phyloP scores from a whole-genome alignment of 352 stramenopile genomes.

The Phytophthora cactorum region DNA sequence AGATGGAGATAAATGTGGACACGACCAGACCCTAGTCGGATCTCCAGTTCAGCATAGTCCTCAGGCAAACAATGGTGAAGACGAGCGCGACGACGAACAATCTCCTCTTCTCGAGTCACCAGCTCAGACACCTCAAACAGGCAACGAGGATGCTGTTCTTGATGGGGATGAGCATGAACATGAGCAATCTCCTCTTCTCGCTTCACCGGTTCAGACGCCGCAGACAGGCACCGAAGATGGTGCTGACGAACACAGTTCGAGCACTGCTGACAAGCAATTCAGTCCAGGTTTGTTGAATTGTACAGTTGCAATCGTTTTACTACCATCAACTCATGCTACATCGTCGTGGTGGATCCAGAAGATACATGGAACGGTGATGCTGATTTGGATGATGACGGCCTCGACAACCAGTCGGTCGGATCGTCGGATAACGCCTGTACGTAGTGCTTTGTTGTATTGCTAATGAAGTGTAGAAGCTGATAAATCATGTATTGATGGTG shows the following conservation, averaged over 20 bases:
- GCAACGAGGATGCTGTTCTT: neutral
- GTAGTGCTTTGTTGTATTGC: slow-evolving; percentile 2
- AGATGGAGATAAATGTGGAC: slow-evolving; percentile 9
- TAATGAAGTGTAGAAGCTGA: slow-evolving; percentile 4
- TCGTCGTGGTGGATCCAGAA: slow-evolving; percentile 3
- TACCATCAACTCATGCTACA: slow-evolving; percentile 5
- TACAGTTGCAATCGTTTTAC: slow-evolving; percentile 3
- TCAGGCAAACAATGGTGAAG: neutral
- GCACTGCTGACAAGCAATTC: slow-evolving; percentile 34
- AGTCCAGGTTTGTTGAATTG: slow-evolving; percentile 42
- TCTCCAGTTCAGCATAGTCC: slow-evolving; percentile 5
- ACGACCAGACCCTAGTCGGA: neutral
- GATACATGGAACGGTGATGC: slow-evolving; percentile 30
- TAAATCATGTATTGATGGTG: slow-evolving; percentile 1
- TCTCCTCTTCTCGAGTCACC: neutral
- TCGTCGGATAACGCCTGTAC: slow-evolving; percentile 38
- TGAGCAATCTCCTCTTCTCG: slow-evolving; percentile 13
- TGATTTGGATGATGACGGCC: slow-evolving; percentile 37
- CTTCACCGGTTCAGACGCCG: slow-evolving; percentile 24
- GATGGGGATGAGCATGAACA: slow-evolving; percentile 11
- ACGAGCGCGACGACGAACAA: neutral
- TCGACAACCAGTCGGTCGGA: slow-evolving; percentile 32
- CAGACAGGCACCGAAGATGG: slow-evolving; percentile 34
- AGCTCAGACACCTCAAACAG: slow-evolving; percentile 1
- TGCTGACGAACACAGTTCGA: slow-evolving; percentile 43